Percentiles rank a stretch among this genome's conserved stretches.
Conservation (phyloP, 345 rosid species). For the Conringia planisiliqua region DNA sequence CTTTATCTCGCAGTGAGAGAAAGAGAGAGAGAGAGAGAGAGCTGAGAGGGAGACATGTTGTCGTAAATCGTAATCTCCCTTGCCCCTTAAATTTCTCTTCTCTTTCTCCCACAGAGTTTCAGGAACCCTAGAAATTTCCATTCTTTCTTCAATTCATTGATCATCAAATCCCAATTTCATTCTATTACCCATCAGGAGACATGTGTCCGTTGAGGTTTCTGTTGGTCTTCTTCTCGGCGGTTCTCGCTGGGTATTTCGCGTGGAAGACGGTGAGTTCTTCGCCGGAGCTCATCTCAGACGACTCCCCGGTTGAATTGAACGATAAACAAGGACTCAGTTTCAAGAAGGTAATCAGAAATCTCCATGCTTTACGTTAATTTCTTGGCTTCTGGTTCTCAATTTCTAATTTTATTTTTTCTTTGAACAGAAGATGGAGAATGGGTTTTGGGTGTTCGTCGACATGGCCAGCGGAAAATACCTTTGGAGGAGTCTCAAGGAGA, state of each 20-base stretch:
- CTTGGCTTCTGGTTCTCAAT: background rate
- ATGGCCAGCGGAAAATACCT: slow-evolving; percentile 89
- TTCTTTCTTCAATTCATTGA: background rate
- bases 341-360: slow-evolving; percentile 45
- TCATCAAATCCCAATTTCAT: slow-evolving; percentile 12
- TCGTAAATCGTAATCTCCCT: background rate
- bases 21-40: too few species aligned
- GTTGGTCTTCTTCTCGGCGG: slow-evolving; percentile 84
- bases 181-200: background rate
- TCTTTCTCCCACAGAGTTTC: slow-evolving; percentile 8
- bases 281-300: slow-evolving; percentile 41
- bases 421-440: slow-evolving; percentile 54
- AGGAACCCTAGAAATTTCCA: slow-evolving; percentile 7
- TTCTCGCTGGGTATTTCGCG: slow-evolving; percentile 78
- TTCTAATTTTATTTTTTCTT: background rate
- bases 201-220: slow-evolving; percentile 91
- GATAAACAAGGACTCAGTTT: slow-evolving; percentile 44
- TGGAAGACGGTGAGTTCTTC: slow-evolving; percentile 78
- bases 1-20: background rate
- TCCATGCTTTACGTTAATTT: background rate
- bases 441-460: slow-evolving; percentile 83
- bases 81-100: background rate
- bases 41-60: slow-evolving; percentile 19
- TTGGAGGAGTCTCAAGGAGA: slow-evolving; percentile 68
- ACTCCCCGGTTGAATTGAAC: slow-evolving; percentile 36